Base-by-base conservation (phyloP, 73 alveolate genomes). In the Stentor coeruleus region DNA sequence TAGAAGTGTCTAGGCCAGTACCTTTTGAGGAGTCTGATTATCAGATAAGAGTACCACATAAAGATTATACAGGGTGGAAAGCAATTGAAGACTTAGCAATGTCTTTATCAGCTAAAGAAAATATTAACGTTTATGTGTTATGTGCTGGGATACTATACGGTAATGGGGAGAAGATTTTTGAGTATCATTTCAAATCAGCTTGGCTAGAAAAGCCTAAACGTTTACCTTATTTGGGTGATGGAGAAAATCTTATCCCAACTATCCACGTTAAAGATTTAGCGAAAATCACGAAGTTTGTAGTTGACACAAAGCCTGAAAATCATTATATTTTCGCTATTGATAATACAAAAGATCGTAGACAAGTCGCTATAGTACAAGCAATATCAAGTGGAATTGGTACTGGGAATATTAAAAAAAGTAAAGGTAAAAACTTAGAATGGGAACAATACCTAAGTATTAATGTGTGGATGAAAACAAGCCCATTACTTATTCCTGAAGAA, bases 141-240 rank as follows among this genome's bases (percentile, higher is more conserved):
- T 90, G 99, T 37, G 91, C 99, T 2, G 99, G 99, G 20, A 82
- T 97, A 76, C 85, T 91, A 15, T 97, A 97, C 81, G 99, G 99
- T 0, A 95, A 94, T 79, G 99, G 99, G 4, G 96, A 92, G 55
- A 60, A 81, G 3, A 88, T 89, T 26, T 93, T 94, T 81, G 74
- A 88, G 39, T 89, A 94, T 66, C 90, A 83, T 77, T 93, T 94
- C 83, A 90, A 90, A 81, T 74, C 91, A 35, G 97, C 98, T 4
- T 92, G 97, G 97, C 91, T 92, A 35, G 86, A 92, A 77, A 39
- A 85, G 20, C 98, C 93, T 11, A 30, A 49, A 36, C 58, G 40
- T 20, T 84, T 88, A 26, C 94, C 82, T 40, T 79, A 59, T 3
- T 30, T 79, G 1, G 98, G 95, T 28, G 86, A 74, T 2, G 99